phyloP scores from a whole-genome alignment of 176 grass and related monocot genomes.

The Saccharum officinarum region DNA sequence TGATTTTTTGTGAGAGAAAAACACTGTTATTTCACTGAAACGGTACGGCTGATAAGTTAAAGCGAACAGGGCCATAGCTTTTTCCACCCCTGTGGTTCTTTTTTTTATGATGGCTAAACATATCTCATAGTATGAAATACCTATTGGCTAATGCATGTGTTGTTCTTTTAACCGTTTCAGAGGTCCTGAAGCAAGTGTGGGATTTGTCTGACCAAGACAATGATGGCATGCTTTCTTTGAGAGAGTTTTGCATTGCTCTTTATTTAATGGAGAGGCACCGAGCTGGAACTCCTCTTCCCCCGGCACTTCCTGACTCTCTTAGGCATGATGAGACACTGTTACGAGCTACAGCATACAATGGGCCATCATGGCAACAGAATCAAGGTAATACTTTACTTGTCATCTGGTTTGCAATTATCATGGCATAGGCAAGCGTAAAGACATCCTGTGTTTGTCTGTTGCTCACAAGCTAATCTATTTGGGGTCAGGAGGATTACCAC shows the following conservation, averaged over 20 bases:
- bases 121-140: background rate
- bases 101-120: background rate
- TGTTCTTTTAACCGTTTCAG: slow-evolving; percentile 46
- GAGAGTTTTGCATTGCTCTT: slow-evolving; percentile 95
- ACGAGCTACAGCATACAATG: slow-evolving; percentile 72
- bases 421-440: background rate
- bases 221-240: slow-evolving; percentile 98
- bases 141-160: slow-evolving; percentile 28
- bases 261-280: slow-evolving; percentile 96
- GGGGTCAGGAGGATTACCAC: slow-evolving; percentile 54
- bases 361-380: slow-evolving; percentile 78
- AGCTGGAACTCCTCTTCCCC: slow-evolving; percentile 76
- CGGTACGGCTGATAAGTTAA: no score
- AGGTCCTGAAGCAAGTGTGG: slow-evolving; percentile 96
- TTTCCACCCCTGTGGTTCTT: slow-evolving; percentile 26
- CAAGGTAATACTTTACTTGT: slow-evolving; percentile 43
- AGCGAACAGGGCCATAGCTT: no score
- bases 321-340: slow-evolving; percentile 80
- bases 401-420: slow-evolving; percentile 15
- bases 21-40: no score
- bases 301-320: slow-evolving; percentile 70
- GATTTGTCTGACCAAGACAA: slow-evolving; percentile 99
- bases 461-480: slow-evolving; percentile 38
- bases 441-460: slow-evolving; percentile 10
- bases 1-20: no score